Conservation (phyloP, 176 grass and related monocot genomes). For the Cenchrus fungigraminus region DNA sequence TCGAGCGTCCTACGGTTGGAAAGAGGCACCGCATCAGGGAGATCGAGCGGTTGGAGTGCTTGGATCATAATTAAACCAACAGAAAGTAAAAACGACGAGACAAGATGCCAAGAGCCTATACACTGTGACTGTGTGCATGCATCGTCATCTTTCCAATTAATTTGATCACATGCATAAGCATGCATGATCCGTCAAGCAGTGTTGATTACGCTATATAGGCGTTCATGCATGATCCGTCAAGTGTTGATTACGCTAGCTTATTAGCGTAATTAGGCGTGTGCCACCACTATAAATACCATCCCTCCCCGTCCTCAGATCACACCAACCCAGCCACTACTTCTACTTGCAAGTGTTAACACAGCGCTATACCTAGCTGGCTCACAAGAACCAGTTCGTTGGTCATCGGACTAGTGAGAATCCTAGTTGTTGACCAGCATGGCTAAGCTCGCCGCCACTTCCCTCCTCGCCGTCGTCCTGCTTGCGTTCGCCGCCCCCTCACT, state of each 20-base stretch:
- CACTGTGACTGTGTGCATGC: neutral
- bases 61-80: neutral
- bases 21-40: neutral
- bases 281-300: constrained; percentile 26
- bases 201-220: neutral
- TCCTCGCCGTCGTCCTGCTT: constrained; percentile 10
- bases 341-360: too few species aligned
- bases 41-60: neutral
- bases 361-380: neutral
- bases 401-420: neutral
- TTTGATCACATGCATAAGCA: neutral
- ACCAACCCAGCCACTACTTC: neutral
- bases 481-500: constrained; percentile 17
- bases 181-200: too few species aligned
- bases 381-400: neutral
- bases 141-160: neutral
- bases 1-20: constrained; percentile 1
- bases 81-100: neutral
- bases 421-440: neutral
- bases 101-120: neutral
- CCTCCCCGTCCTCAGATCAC: neutral
- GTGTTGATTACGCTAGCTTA: too few species aligned
- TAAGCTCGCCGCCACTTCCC: constrained; percentile 12
- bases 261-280: neutral
- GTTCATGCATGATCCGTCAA: too few species aligned